These are phyloP conservation scores for Aurifilum marmelostoma DNA, from an alignment of 2,329 filamentous ascomycete species.

Conservation along the genomic window DNA sequence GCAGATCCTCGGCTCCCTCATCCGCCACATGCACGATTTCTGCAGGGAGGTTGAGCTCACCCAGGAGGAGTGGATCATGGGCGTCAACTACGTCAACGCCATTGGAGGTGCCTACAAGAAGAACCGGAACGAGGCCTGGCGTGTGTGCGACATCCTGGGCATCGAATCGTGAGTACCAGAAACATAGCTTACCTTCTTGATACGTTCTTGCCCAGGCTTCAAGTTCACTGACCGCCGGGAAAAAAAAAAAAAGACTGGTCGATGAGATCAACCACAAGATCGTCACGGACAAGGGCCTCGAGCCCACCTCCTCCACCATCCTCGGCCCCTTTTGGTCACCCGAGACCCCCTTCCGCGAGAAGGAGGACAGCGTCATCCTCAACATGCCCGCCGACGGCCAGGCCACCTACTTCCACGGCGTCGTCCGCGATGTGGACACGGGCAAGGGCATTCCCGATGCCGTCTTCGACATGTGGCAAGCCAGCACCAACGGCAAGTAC, in stretches of 20 bases:
- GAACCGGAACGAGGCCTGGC: conserved; percentile 65
- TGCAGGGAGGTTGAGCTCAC: conserved; percentile 65
- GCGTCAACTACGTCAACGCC: conserved; percentile 60
- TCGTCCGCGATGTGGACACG: conserved; percentile 32
- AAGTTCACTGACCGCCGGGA: too few relatives aligned
- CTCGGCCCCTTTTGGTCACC: conserved; percentile 70
- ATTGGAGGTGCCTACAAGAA: conserved; percentile 61
- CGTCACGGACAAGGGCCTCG: conserved; percentile 41
- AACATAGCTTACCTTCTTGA: too few relatives aligned
- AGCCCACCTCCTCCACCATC: conserved; percentile 64
- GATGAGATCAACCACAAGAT: conserved; percentile 68
- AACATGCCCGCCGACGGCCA: conserved; percentile 43
- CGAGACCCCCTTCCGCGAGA: conserved; percentile 60
- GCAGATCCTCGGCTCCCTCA: conserved; percentile 57
- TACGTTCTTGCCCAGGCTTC: too few relatives aligned
- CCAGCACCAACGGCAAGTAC: conserved; percentile 61
- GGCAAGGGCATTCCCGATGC: conserved; percentile 44
- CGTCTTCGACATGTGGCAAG: conserved; percentile 64
- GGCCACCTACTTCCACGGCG: conserved; percentile 59
- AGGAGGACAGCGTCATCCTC: conserved; percentile 58
- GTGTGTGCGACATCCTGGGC: conserved; percentile 65
- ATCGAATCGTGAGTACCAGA: conserved; percentile 52
- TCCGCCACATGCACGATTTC: conserved; percentile 66
- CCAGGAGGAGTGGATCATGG: conserved; percentile 64
- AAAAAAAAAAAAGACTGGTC: conserved; percentile 44